phyloP scores from a whole-genome alignment of 257 asterid species.

The Verbena officinalis region DNA sequence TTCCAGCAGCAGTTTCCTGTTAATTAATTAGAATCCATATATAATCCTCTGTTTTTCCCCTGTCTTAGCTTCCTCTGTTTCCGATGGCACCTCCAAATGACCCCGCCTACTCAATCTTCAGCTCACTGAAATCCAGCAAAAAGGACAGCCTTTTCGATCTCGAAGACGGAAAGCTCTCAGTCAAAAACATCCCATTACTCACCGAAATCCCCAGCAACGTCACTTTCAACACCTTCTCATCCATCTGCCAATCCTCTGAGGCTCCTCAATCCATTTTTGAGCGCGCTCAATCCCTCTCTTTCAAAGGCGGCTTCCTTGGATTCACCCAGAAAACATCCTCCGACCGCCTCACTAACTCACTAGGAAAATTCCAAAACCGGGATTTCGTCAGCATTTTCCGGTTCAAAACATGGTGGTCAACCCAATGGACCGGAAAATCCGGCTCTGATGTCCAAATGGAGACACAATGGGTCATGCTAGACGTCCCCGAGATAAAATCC shows the following conservation, averaged over 20 bases:
- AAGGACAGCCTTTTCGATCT: constrained; percentile 41
- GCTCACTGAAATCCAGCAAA: constrained; percentile 27
- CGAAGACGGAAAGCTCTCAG: constrained; percentile 42
- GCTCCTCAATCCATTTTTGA: constrained; percentile 52
- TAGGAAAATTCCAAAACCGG: constrained; percentile 57
- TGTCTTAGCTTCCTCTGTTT: neutral
- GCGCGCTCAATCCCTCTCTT: constrained; percentile 49
- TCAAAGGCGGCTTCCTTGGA: constrained; percentile 67
- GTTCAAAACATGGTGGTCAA: constrained; percentile 90
- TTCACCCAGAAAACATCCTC: constrained; percentile 46
- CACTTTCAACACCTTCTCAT: constrained; percentile 50
- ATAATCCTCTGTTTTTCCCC: constrained; percentile 21
- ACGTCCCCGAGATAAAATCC: constrained; percentile 58
- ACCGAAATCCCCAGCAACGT: constrained; percentile 60
- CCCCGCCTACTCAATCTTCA: constrained; percentile 31
- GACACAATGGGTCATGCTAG: constrained; percentile 70
- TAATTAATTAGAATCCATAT: too few relatives aligned
- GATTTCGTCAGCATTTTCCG: constrained; percentile 80
- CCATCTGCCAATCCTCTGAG: constrained; percentile 42
- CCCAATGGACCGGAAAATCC: constrained; percentile 72
- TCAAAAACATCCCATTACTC: constrained; percentile 45
- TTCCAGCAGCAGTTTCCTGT: too few relatives aligned
- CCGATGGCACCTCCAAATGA: constrained; percentile 61
- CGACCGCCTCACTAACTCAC: constrained; percentile 52
- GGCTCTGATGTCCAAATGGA: constrained; percentile 82